Evolutionary conservation across 2,329 filamentous ascomycete species (phyloP).

Genomic region (Trichoderma atrobrunneum): DNA sequence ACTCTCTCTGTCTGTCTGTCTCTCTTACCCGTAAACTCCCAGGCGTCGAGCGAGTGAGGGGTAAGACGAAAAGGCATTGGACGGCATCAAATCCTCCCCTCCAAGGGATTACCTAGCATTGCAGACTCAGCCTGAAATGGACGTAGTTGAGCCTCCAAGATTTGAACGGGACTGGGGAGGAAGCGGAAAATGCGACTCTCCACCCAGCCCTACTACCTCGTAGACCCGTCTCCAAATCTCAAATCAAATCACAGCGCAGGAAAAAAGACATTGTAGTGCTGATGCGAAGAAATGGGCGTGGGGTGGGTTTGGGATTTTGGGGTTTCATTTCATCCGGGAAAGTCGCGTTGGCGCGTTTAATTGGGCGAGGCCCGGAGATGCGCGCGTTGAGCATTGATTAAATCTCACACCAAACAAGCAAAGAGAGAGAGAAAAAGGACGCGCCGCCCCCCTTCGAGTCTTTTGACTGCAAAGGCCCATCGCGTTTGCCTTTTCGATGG

Average conservation of each 20-base stretch:
- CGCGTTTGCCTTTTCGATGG: slow-evolving; percentile 1
- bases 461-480: background rate
- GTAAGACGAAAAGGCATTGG: background rate
- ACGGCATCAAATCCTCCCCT: background rate
- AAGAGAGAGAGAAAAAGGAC: background rate
- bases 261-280: background rate
- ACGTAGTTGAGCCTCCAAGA: background rate
- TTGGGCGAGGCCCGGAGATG: slow-evolving; percentile 8
- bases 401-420: slow-evolving; percentile 4
- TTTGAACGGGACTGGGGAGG: background rate
- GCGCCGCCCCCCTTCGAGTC: background rate
- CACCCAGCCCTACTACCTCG: background rate
- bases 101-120: background rate
- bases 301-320: background rate
- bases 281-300: background rate
- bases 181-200: background rate
- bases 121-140: background rate
- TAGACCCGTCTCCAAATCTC: background rate
- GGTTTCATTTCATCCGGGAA: slow-evolving; percentile 7
- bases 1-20: background rate
- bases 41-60: background rate
- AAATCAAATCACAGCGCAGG: background rate
- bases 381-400: slow-evolving; percentile 15
- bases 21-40: background rate
- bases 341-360: slow-evolving; percentile 18